These are phyloP conservation scores for Colletotrichum graminicola DNA, from an alignment of 2,329 filamentous ascomycete species.

Conservation along the genomic window DNA sequence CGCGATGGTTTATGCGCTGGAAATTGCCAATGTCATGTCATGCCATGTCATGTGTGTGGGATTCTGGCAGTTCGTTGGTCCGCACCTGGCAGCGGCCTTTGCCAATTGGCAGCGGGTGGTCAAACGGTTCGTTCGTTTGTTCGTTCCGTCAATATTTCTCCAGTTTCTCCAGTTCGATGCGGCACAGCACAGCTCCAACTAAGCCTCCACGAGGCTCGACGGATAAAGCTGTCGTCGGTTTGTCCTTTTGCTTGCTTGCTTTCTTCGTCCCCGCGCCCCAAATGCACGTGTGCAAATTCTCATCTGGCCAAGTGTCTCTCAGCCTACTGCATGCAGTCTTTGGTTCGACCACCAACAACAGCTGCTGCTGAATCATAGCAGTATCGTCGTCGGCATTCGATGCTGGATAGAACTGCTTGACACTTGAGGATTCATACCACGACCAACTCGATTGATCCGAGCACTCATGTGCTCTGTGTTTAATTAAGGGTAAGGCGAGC, in stretches of 20 bases:
- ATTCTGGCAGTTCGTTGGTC: background rate
- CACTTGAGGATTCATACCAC: background rate
- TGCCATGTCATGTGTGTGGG: too few species aligned
- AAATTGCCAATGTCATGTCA: conserved; percentile 25
- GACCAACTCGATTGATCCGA: background rate
- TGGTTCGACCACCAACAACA: background rate
- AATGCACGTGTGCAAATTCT: background rate
- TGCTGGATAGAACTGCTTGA: background rate
- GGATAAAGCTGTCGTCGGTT: background rate
- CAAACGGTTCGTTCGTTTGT: too few species aligned
- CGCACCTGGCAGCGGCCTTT: background rate
- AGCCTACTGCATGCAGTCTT: too few species aligned
- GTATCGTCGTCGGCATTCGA: background rate
- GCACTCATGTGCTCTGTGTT: background rate
- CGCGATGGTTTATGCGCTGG: conserved; percentile 40
- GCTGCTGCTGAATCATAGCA: background rate
- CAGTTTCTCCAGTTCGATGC: background rate
- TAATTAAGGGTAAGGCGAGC: background rate
- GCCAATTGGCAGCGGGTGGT: background rate
- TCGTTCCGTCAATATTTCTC: too few species aligned
- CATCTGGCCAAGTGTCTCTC: too few species aligned
- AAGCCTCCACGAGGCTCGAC: too few species aligned
- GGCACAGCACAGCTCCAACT: background rate
- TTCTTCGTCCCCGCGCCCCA: background rate
- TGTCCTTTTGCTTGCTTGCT: background rate